Base-by-base conservation (phyloP, 2,329 filamentous ascomycete species). In the Cercospora citrullina region DNA sequence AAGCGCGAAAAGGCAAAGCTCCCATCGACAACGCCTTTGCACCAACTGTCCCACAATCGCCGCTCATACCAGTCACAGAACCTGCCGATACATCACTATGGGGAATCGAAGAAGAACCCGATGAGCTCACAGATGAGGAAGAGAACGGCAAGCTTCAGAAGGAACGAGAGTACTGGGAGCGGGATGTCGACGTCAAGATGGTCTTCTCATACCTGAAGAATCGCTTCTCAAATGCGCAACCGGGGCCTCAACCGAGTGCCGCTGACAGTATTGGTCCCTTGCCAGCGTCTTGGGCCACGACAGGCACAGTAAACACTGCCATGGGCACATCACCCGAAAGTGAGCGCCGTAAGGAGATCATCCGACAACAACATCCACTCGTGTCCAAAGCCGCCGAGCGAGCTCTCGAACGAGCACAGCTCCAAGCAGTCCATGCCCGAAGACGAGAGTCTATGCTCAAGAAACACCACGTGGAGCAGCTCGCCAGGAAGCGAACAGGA, bases 281-380 rank as follows among this genome's bases (percentile, higher is more conserved):
- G 16, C 78, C 68, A 31, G 72, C 76, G 33, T 69, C 79, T 75
- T 72, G 79, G 83, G 60, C 74, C 69, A 72, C 72, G n/a, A 65
- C 64, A 7, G 64, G 65, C 60, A 26, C 72, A 75, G 77, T 69
- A 62, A 74, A 77, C 26, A 79, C 80, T 71, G 79, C 81, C 14
- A 75, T 83, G 55, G 81, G 82, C 16, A 83, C 82, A 10, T 77
- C 74, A n/a, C 75, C 76, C 58, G 91, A 93, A 71, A 84, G 87
- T 9, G 89, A 91, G 1, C 90, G 91, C 64, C 90, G 94, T 71
- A 91, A 90, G 5, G 93, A 93, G 14, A 87, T 94, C 58, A 93
- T 97, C 63, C 87, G 93, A 39, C 92, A 94, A 75, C 91, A 97
- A 76, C 94, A 97, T 77, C 94, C 94, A 3, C 87, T 97, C 60